phyloP scores from a whole-genome alignment of 495 filamentous ascomycete genomes.

The Entonaema liquescens region DNA sequence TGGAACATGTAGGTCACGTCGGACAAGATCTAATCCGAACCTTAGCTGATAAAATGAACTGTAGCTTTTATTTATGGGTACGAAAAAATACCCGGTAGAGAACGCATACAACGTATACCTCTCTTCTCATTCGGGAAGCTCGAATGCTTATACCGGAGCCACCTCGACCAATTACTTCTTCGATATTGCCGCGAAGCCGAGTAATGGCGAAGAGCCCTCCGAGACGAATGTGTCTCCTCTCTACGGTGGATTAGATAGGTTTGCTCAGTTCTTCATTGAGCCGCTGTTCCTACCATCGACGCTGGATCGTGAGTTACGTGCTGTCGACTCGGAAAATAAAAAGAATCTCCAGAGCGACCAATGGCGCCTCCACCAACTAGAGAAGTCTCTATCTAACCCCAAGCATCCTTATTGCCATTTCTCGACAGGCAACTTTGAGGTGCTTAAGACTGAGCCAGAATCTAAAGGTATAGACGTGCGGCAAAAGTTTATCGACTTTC shows the following conservation, averaged over 20 bases:
- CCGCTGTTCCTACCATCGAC: constrained; percentile 92
- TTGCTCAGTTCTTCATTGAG: constrained; percentile 96
- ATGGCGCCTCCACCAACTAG: constrained; percentile 92
- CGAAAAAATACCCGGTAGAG: constrained; percentile 95
- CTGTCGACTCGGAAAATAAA: constrained; percentile 99
- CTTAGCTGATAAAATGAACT: constrained; percentile 37
- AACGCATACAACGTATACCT: constrained; percentile 97
- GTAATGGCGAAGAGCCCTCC: constrained; percentile 62
- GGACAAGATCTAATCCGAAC: not conserved
- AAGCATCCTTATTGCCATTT: constrained; percentile 96
- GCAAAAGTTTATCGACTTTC: constrained; percentile 93
- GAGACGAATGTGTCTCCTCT: constrained; percentile 73
- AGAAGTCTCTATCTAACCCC: constrained; percentile 88
- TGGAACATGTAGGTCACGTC: constrained; percentile 67
- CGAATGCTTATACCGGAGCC: constrained; percentile 92
- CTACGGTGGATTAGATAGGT: constrained; percentile 90
- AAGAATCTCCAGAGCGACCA: constrained; percentile 97
- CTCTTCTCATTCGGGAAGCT: constrained; percentile 84
- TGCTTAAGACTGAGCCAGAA: constrained; percentile 84
- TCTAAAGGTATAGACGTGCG: constrained; percentile 85
- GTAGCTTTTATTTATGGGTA: constrained; percentile 97
- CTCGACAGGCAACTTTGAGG: constrained; percentile 91
- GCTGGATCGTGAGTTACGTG: constrained; percentile 87
- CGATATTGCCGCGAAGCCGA: constrained; percentile 81
- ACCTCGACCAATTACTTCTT: constrained; percentile 99